Evolutionary conservation across 441 rosid genomes (phyloP), one percentile per base, ranked within the genome.

Genomic region (Codiaeum variegatum): DNA sequence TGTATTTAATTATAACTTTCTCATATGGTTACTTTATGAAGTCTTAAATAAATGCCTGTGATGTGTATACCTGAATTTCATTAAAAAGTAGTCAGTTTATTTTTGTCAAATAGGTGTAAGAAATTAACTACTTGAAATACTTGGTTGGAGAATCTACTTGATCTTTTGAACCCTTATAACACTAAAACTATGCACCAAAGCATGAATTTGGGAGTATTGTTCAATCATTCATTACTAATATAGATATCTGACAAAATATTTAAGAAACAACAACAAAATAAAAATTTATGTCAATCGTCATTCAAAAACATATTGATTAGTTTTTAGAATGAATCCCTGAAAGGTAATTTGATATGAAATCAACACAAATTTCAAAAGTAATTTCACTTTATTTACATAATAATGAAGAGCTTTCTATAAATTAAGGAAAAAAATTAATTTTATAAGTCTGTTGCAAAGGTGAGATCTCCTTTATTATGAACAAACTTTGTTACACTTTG

Each of bases 391-490:
- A 6, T 1, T 18, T 8, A 26, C 49, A 2, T 15, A 16, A 65
- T 65, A 0, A 73, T 7, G 15, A 23, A 54, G 49, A 36, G 36
- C n/a, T 1, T 31, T 23, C 29, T 9, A 13, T 40, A 11, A 38
- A n/a, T 49, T 21, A 19, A 13, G 28, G 13, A 7, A 19, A 6
- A 28, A 6, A n/a, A 38, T 28, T 29, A 31, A 62, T 62, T 16
- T 62, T 75, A 63, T 63, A 75, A 73, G 78, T 63, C 73, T 28
- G 64, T 21, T n/a, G 64, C 69, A 29, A 67, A 31, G 31, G 31
- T 40, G 38, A 58, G 69, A 40, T 69, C n/a, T 36, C 69, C 78
- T 26, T 18, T 6, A 24, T 56, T 69, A n/a, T 75, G 69, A 75
- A 18, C 10, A 31, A 19, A 12, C n/a, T 19, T 46, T 40, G 26